These are phyloP conservation scores for Talinum fruticosum DNA, from an alignment of 148 eudicot species.

Conservation along the genomic window DNA sequence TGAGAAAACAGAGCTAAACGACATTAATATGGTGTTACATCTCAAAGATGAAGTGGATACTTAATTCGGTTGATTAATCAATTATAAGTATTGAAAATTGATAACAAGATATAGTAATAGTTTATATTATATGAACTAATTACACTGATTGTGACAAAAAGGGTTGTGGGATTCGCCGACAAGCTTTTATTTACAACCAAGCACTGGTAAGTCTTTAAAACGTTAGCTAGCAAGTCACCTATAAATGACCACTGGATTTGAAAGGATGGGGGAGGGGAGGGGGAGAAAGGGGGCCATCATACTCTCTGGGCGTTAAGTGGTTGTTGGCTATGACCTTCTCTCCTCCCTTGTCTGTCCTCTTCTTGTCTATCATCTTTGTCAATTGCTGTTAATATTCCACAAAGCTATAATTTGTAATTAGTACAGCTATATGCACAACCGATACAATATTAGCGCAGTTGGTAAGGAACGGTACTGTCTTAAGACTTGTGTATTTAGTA, in stretches of 20 bases:
- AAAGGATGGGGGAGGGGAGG: background rate
- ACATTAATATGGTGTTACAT: background rate
- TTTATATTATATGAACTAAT: background rate
- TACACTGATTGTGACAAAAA: background rate
- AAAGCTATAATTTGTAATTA: conserved; percentile 6
- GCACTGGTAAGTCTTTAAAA: background rate
- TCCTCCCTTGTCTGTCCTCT: background rate
- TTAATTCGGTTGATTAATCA: background rate
- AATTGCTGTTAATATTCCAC: background rate
- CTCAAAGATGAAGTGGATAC: background rate
- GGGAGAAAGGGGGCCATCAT: background rate
- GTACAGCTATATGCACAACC: background rate
- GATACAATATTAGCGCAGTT: too few species aligned
- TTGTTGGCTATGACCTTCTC: conserved; percentile 4
- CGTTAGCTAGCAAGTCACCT: conserved; percentile 12
- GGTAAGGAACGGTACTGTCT: too few species aligned
- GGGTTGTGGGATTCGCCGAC: conserved; percentile 2
- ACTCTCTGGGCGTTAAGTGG: conserved; percentile 13
- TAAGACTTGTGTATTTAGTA: too few species aligned
- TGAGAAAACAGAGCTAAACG: background rate
- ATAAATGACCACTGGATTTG: conserved; percentile 6
- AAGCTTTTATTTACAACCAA: background rate
- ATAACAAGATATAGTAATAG: background rate
- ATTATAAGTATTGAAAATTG: background rate
- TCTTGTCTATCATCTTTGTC: conserved; percentile 5